A percentile compares a stretch with the other conserved stretches of the same genome.
phyloP scores from a whole-genome alignment of 768 basidiomycete genomes.

The Piloderma croceum region DNA sequence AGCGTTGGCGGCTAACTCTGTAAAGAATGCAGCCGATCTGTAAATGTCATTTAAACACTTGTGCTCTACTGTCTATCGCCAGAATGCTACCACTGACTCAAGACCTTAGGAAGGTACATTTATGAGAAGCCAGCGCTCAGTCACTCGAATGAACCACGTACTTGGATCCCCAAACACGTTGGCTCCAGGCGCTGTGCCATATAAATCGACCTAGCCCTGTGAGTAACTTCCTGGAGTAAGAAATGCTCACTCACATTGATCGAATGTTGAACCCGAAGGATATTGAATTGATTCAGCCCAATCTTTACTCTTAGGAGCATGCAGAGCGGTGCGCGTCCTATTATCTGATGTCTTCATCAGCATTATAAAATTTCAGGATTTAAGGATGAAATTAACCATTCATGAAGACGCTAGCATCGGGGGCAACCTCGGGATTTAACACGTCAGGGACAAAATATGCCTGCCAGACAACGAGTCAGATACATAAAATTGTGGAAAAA shows the following conservation, averaged over 20 bases:
- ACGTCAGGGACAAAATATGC: slow-evolving; percentile 54
- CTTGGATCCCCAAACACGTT: background rate
- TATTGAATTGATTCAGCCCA: slow-evolving; percentile 33
- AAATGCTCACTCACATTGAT: background rate
- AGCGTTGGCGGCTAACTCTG: slow-evolving; percentile 37
- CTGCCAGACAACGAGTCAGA: slow-evolving; percentile 22
- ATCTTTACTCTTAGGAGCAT: slow-evolving; percentile 39
- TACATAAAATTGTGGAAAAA: background rate
- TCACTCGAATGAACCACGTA: background rate
- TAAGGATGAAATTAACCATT: slow-evolving; percentile 40
- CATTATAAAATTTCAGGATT: background rate
- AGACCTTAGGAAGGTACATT: background rate
- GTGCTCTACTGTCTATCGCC: background rate
- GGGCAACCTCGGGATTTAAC: slow-evolving; percentile 42
- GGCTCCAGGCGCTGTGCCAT: background rate
- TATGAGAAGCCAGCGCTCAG: background rate
- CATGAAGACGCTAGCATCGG: slow-evolving; percentile 52
- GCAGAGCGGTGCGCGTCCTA: slow-evolving; percentile 29
- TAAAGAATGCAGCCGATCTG: slow-evolving; percentile 37
- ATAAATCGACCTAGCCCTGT: too few species aligned
- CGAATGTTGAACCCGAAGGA: slow-evolving; percentile 20
- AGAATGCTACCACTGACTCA: background rate
- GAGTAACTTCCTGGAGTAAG: too few species aligned
- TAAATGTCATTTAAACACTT: background rate
- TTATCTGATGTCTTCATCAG: slow-evolving; percentile 7